Evolutionary conservation across 306 rosid species (phyloP).

Genomic region (Pterocarpus macrocarpus): DNA sequence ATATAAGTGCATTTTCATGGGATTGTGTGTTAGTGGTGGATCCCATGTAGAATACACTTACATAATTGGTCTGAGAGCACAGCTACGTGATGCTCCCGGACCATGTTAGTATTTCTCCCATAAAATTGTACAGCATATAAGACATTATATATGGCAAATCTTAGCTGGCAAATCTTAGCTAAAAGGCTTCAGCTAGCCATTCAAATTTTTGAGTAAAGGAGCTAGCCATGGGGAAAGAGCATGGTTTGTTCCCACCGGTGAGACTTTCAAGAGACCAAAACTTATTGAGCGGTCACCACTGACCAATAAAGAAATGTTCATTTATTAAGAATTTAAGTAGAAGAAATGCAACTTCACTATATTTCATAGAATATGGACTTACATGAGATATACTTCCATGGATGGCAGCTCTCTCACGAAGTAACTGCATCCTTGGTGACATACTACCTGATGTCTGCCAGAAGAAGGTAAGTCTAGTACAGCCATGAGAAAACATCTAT

Average conservation of each 20-base stretch:
- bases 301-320: conserved; percentile 18
- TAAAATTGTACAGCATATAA: neutral
- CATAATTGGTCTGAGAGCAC: too few relatives aligned
- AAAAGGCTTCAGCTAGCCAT: neutral
- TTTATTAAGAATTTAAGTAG: conserved; percentile 20
- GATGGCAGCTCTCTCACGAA: conserved; percentile 92
- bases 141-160: conserved; percentile 1
- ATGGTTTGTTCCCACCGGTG: conserved; percentile 10
- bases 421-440: conserved; percentile 93
- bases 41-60: too few relatives aligned
- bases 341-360: conserved; percentile 18
- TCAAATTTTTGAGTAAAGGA: neutral
- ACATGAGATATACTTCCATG: conserved; percentile 98
- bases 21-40: too few relatives aligned
- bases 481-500: conserved; percentile 27
- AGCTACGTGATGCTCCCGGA: too few relatives aligned
- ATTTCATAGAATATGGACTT: conserved; percentile 52
- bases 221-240: neutral
- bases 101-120: neutral
- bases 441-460: conserved; percentile 92
- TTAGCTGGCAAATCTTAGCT: conserved; percentile 2
- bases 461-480: conserved; percentile 45
- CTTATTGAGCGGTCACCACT: conserved; percentile 9
- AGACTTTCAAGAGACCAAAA: conserved; percentile 21
- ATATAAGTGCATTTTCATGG: too few relatives aligned